Conservation (phyloP, 1,284 basidiomycete genomes). For the Cutaneotrichosporon cavernicola region DNA sequence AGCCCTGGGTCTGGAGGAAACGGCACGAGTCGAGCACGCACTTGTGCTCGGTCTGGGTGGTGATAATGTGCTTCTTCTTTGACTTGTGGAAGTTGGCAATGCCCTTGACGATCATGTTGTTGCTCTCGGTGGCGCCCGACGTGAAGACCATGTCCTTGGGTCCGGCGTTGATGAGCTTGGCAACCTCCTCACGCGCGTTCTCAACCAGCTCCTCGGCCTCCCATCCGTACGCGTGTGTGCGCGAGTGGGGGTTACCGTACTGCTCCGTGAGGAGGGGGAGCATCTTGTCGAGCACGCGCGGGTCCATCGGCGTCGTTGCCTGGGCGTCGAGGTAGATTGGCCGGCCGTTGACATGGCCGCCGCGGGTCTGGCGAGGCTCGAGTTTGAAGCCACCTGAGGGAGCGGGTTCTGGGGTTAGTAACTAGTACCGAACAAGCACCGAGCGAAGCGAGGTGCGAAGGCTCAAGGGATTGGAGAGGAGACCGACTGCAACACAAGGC, state of each 20-base stretch:
- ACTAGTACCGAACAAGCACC: neutral
- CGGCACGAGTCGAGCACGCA: constrained; percentile 98
- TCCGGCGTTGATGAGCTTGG: constrained; percentile 88
- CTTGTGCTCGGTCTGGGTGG: constrained; percentile 96
- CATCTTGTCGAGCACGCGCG: constrained; percentile 96
- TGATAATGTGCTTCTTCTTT: constrained; percentile 86
- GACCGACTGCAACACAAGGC: neutral
- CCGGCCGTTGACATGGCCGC: constrained; percentile 63
- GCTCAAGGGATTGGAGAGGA: neutral
- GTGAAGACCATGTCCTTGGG: constrained; percentile 97
- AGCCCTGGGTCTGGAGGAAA: constrained; percentile 91
- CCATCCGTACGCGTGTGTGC: constrained; percentile 99
- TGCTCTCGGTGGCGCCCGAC: constrained; percentile 95
- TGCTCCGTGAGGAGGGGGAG: constrained; percentile 93
- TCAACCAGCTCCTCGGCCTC: constrained; percentile 95
- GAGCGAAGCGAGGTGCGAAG: neutral
- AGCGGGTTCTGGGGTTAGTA: constrained; percentile 4
- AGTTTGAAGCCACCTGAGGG: constrained; percentile 63
- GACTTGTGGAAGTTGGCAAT: constrained; percentile 91
- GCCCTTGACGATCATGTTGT: constrained; percentile 98
- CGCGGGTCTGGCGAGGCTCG: constrained; percentile 60
- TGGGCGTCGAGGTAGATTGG: constrained; percentile 95
- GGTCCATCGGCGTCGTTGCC: constrained; percentile 97
- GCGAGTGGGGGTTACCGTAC: constrained; percentile 96
- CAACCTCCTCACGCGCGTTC: constrained; percentile 85